A percentile compares a stretch with the other conserved stretches of the same genome.
Conservation (phyloP, 352 stramenopile species). For the Phytophthora crassamura region DNA sequence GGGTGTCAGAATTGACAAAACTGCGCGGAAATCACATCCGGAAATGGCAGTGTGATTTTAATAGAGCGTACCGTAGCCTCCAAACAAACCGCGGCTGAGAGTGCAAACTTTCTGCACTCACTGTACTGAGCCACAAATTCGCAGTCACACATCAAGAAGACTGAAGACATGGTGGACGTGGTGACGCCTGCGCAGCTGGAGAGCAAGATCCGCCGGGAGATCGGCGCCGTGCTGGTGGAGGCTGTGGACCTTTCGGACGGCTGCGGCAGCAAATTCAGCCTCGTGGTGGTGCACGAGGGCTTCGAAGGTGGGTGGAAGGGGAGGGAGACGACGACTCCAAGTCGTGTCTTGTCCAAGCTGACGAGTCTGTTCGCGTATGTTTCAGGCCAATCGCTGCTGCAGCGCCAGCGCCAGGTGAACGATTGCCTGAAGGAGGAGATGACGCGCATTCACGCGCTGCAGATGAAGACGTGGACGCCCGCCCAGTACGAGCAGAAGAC, state of each 20-base stretch:
- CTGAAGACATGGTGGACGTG: constrained; percentile 40
- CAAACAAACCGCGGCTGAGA: too few relatives aligned
- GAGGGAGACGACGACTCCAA: not conserved
- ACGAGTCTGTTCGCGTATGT: not conserved
- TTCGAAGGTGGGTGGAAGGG: constrained; percentile 62
- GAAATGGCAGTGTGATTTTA: too few relatives aligned
- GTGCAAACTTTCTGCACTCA: too few relatives aligned
- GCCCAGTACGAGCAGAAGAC: constrained; percentile 87
- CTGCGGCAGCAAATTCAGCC: constrained; percentile 85
- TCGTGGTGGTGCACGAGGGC: constrained; percentile 80
- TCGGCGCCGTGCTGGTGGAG: constrained; percentile 73
- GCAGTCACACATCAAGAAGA: not conserved
- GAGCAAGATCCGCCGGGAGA: constrained; percentile 64
- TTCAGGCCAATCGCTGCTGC: constrained; percentile 72
- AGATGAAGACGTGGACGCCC: constrained; percentile 89
- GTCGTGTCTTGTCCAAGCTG: not conserved
- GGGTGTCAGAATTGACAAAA: too few relatives aligned
- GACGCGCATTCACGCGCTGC: constrained; percentile 83
- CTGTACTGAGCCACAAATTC: too few relatives aligned
- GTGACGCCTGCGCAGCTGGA: constrained; percentile 64
- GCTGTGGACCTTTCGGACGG: constrained; percentile 83
- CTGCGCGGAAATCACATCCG: too few relatives aligned
- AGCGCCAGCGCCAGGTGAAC: constrained; percentile 82
- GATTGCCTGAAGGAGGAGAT: constrained; percentile 86
- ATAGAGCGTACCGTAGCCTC: too few relatives aligned